Conservation (phyloP, 192 early-diverging fungal genomes). For the Dissophora globulifera region DNA sequence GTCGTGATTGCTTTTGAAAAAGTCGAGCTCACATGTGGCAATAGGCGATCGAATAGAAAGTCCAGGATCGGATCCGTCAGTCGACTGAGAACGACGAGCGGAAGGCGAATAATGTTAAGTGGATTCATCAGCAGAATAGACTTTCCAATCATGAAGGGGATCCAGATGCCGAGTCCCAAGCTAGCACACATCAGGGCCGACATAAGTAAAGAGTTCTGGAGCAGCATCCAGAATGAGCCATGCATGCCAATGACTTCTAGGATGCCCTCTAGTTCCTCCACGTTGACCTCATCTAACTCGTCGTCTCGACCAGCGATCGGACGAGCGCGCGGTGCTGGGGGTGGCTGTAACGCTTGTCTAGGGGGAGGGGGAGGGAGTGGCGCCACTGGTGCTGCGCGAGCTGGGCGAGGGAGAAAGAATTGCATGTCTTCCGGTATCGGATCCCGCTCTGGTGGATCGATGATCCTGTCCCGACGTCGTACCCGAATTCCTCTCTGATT, state of each 20-base stretch:
- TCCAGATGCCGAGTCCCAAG: conserved; percentile 79
- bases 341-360: too few relatives aligned
- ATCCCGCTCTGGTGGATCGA: background rate
- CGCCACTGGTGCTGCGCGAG: background rate
- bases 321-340: background rate
- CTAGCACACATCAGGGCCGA: conserved; percentile 81
- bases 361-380: conserved; percentile 11
- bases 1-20: background rate
- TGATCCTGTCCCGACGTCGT: background rate
- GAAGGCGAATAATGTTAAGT: conserved; percentile 17
- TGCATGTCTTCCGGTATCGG: background rate
- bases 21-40: background rate
- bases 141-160: conserved; percentile 79
- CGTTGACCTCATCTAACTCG: conserved; percentile 54
- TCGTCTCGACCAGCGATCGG: conserved; percentile 49
- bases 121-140: conserved; percentile 54
- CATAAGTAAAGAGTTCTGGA: conserved; percentile 87
- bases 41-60: conserved; percentile 26
- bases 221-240: conserved; percentile 80
- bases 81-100: conserved; percentile 19
- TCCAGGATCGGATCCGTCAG: conserved; percentile 40
- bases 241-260: conserved; percentile 92
- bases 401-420: background rate
- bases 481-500: conserved; percentile 19
- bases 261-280: conserved; percentile 78